Percentiles rank a stretch among this genome's conserved stretches.
Conservation (phyloP, 2,329 filamentous ascomycete species). For the Orbilia brochopaga region DNA sequence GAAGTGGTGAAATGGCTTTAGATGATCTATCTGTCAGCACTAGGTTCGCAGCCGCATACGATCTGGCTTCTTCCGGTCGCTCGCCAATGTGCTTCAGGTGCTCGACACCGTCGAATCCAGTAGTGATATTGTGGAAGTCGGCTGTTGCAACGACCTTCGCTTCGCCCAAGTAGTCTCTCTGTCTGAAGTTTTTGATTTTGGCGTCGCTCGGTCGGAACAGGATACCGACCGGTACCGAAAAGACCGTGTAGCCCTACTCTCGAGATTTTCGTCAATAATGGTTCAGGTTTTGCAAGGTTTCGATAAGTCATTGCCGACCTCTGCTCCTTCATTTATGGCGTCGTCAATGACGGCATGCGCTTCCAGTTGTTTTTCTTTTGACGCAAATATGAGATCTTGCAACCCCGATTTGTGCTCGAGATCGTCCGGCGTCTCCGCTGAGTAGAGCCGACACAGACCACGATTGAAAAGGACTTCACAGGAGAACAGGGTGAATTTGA, state of each 20-base stretch:
- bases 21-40: conserved; percentile 76
- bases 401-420: conserved; percentile 88
- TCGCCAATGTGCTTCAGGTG: conserved; percentile 77
- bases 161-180: conserved; percentile 96
- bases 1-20: conserved; percentile 13
- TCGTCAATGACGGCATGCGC: conserved; percentile 99
- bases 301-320: conserved; percentile 65
- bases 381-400: conserved; percentile 86
- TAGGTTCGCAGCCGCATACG: conserved; percentile 88
- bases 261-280: conserved; percentile 2
- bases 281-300: not conserved
- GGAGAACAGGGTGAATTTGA: conserved; percentile 95
- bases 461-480: conserved; percentile 98
- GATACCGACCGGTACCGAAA: conserved; percentile 97
- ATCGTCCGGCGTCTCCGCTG: conserved; percentile 66
- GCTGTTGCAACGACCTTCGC: conserved; percentile 89
- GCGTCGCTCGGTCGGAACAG: conserved; percentile 95
- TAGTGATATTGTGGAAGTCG: conserved; percentile 78
- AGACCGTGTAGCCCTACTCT: conserved; percentile 97
- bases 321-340: conserved; percentile 88
- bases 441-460: conserved; percentile 94
- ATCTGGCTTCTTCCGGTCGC: conserved; percentile 80
- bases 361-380: conserved; percentile 92
- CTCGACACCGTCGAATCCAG: conserved; percentile 78
- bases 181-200: conserved; percentile 97